phyloP scores from a whole-genome alignment of 345 rosid species.

The Ceriops zippeliana region DNA sequence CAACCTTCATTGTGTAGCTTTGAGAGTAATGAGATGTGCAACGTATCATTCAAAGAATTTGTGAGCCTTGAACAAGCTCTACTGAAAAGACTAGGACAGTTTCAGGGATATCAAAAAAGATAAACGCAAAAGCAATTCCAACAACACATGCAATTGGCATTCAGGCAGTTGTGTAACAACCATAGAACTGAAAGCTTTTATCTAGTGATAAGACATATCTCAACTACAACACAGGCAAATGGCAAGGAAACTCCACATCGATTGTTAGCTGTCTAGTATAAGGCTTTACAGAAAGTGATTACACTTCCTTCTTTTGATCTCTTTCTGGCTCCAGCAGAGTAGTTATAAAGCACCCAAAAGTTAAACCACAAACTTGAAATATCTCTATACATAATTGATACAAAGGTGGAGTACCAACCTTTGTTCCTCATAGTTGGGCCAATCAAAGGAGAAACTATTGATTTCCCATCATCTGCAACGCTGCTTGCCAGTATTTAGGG shows the following conservation, averaged over 20 bases:
- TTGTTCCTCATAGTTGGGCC: slow-evolving; percentile 24
- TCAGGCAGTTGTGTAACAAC: slow-evolving; percentile 26
- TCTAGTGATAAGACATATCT: slow-evolving; percentile 41
- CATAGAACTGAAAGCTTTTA: slow-evolving; percentile 25
- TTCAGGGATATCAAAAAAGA: neutral
- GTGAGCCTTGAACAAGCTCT: neutral
- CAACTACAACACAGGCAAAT: slow-evolving; percentile 33
- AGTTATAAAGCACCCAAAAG: slow-evolving; percentile 22
- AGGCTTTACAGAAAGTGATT: slow-evolving; percentile 19
- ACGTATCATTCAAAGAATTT: neutral
- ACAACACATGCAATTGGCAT: slow-evolving; percentile 26
- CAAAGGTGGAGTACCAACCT: slow-evolving; percentile 24
- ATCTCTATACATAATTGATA: slow-evolving; percentile 24
- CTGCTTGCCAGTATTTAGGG: slow-evolving; percentile 53
- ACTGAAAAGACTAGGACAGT: too few species aligned
- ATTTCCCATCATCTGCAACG: slow-evolving; percentile 36
- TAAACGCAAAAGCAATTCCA: slow-evolving; percentile 2
- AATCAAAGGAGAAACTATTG: slow-evolving; percentile 22
- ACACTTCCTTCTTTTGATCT: slow-evolving; percentile 13
- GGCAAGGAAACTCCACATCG: slow-evolving; percentile 18
- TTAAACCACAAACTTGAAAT: slow-evolving; percentile 29
- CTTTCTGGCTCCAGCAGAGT: slow-evolving; percentile 25
- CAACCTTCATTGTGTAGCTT: neutral
- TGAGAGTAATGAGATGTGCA: neutral
- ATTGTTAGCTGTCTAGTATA: slow-evolving; percentile 41